Evolutionary conservation across 768 basidiomycete species (phyloP).

Genomic region (Coprinopsis sp.): DNA sequence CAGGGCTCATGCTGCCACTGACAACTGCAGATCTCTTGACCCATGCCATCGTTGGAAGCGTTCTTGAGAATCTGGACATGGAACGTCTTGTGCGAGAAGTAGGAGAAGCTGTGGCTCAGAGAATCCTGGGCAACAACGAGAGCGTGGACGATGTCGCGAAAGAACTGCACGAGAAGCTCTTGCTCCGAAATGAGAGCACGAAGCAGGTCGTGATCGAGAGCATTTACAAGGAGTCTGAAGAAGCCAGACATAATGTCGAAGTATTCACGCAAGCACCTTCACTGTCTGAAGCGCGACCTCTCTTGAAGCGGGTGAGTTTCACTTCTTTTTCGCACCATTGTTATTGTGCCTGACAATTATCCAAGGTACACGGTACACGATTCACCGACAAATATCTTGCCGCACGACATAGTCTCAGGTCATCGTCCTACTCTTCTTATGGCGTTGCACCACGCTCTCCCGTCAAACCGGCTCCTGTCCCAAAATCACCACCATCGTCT

Average conservation of each 20-base stretch:
- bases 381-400: constrained; percentile 96
- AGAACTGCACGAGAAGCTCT: constrained; percentile 86
- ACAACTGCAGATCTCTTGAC: constrained; percentile 93
- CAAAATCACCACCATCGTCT: constrained; percentile 37
- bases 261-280: constrained; percentile 74
- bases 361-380: constrained; percentile 85
- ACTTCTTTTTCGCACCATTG: constrained; percentile 4
- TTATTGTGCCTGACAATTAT: neutral
- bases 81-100: constrained; percentile 94
- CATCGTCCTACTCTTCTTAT: constrained; percentile 51
- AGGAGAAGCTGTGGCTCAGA: constrained; percentile 86
- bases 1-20: constrained; percentile 92
- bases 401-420: constrained; percentile 55
- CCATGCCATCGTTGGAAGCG: constrained; percentile 94
- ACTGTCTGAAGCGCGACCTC: constrained; percentile 67
- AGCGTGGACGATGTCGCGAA: constrained; percentile 95
- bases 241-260: constrained; percentile 84
- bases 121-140: constrained; percentile 89
- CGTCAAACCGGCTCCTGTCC: constrained; percentile 20
- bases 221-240: constrained; percentile 89
- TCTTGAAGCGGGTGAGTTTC: constrained; percentile 67
- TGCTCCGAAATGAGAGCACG: constrained; percentile 92
- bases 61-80: constrained; percentile 98
- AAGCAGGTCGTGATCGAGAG: constrained; percentile 96
- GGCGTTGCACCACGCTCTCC: constrained; percentile 28